These are phyloP conservation scores for Cladosporium colombiae DNA, from an alignment of 2,329 filamentous ascomycete species.

Conservation along the genomic window DNA sequence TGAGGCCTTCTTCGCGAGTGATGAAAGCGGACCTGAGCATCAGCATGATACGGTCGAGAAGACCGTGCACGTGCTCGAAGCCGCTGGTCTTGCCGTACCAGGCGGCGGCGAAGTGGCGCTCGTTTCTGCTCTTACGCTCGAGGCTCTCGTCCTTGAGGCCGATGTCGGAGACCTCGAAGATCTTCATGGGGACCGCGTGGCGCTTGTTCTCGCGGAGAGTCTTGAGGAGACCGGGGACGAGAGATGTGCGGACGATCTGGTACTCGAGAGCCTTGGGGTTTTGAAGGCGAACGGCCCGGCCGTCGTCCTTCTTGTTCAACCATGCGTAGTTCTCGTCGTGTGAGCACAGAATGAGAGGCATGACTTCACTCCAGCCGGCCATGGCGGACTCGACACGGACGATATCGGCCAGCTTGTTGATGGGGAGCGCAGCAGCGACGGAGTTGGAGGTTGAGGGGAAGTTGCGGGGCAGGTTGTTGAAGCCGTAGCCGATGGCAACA, in stretches of 20 bases:
- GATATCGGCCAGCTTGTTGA: constrained; percentile 95
- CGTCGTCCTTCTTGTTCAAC: constrained; percentile 87
- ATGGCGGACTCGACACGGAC: constrained; percentile 86
- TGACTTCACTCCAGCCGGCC: constrained; percentile 93
- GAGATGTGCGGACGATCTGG: constrained; percentile 84
- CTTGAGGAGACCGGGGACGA: constrained; percentile 87
- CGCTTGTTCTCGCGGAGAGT: constrained; percentile 92
- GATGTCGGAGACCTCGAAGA: constrained; percentile 89
- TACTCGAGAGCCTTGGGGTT: constrained; percentile 95
- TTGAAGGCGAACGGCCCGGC: constrained; percentile 77
- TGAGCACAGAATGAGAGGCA: constrained; percentile 94
- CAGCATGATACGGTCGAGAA: constrained; percentile 85
- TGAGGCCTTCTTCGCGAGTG: constrained; percentile 69
- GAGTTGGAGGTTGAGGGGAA: constrained; percentile 85
- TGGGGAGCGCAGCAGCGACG: constrained; percentile 78
- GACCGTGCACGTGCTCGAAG: constrained; percentile 92
- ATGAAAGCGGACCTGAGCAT: constrained; percentile 88
- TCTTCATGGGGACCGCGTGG: constrained; percentile 83
- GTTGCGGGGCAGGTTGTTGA: constrained; percentile 88
- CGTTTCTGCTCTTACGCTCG: constrained; percentile 87
- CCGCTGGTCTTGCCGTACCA: constrained; percentile 93
- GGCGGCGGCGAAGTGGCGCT: constrained; percentile 92
- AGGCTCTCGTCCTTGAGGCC: constrained; percentile 80
- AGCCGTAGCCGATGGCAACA: constrained; percentile 92
- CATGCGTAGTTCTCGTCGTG: constrained; percentile 98